Percentiles rank a stretch among this genome's conserved stretches.
These are phyloP conservation scores for Agapanthus africanus DNA, from an alignment of 106 monocot species.

Conservation along the genomic window DNA sequence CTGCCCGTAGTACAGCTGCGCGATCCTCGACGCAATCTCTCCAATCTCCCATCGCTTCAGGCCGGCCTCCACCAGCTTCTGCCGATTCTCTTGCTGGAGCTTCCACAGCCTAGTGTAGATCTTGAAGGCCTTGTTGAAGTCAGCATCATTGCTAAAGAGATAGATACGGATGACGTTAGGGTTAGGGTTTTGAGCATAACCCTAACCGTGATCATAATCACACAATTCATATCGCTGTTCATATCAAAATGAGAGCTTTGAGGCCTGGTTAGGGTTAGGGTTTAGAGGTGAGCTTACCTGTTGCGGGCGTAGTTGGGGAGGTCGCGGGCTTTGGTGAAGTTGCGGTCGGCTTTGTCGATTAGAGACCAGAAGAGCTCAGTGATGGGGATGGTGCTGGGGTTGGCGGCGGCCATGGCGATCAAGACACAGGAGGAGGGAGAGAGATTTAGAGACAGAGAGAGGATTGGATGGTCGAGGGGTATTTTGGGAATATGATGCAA, in stretches of 20 bases:
- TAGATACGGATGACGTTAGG: too few species aligned
- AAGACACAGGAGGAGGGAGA: too few species aligned
- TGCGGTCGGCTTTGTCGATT: slow-evolving; percentile 68
- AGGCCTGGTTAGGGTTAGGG: slow-evolving; percentile 1
- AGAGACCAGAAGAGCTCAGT: slow-evolving; percentile 68
- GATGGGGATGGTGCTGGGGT: slow-evolving; percentile 27
- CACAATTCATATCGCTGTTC: too few species aligned
- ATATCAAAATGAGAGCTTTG: too few species aligned
- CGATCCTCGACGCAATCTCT: slow-evolving; percentile 71
- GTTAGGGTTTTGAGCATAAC: too few species aligned
- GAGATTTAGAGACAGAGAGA: too few species aligned
- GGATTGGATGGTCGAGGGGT: too few species aligned
- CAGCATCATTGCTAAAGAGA: slow-evolving; percentile 30
- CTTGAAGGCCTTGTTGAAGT: slow-evolving; percentile 72
- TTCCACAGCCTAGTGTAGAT: slow-evolving; percentile 69
- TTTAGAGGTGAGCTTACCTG: slow-evolving; percentile 12
- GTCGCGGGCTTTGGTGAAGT: slow-evolving; percentile 58
- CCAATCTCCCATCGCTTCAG: slow-evolving; percentile 70
- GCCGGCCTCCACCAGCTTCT: slow-evolving; percentile 56
- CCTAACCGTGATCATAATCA: too few species aligned
- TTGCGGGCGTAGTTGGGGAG: slow-evolving; percentile 47
- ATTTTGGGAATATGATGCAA: too few species aligned
- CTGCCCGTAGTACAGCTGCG: slow-evolving; percentile 61
- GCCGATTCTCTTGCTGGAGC: slow-evolving; percentile 69
- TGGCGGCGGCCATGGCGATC: too few species aligned